Conservation (phyloP, 495 filamentous ascomycete species). For the Aspergillus baeticus region DNA sequence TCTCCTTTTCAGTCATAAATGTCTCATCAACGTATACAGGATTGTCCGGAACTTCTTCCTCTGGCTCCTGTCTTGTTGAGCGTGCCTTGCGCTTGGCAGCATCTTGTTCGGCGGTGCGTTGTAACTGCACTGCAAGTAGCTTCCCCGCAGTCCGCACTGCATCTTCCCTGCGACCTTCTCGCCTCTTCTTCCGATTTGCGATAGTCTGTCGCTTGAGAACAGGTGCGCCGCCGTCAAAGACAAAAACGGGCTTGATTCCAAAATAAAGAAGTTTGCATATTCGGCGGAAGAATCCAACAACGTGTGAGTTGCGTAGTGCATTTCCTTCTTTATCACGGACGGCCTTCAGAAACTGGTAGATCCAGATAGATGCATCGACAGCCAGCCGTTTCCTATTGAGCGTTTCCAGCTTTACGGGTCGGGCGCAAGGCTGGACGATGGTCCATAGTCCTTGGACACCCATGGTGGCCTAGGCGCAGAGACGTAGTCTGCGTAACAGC, state of each 20-base stretch:
- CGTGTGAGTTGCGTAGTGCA: conserved; percentile 88
- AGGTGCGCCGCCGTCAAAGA: conserved; percentile 95
- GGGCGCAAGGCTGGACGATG: conserved; percentile 85
- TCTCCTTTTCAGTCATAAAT: conserved; percentile 75
- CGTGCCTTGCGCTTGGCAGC: conserved; percentile 57
- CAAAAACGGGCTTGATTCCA: conserved; percentile 96
- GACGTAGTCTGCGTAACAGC: background rate
- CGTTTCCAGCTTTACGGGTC: conserved; percentile 84
- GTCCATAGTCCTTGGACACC: conserved; percentile 98
- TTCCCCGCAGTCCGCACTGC: conserved; percentile 86
- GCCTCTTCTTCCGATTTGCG: conserved; percentile 67
- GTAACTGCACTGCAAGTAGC: conserved; percentile 89
- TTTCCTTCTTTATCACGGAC: conserved; percentile 98
- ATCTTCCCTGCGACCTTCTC: conserved; percentile 92
- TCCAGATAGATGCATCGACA: conserved; percentile 98
- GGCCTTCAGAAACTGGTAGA: conserved; percentile 98
- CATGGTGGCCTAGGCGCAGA: conserved; percentile 53
- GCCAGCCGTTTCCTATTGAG: conserved; percentile 93
- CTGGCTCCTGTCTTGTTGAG: conserved; percentile 53
- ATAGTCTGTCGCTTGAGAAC: conserved; percentile 90
- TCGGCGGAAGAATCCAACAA: conserved; percentile 95
- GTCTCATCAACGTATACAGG: conserved; percentile 88
- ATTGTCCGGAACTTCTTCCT: conserved; percentile 68
- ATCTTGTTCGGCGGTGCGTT: conserved; percentile 82
- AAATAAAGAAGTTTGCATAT: conserved; percentile 97